These are phyloP conservation scores for Eruca vesicaria DNA, from an alignment of 441 rosid genomes.

Conservation along the genomic window DNA sequence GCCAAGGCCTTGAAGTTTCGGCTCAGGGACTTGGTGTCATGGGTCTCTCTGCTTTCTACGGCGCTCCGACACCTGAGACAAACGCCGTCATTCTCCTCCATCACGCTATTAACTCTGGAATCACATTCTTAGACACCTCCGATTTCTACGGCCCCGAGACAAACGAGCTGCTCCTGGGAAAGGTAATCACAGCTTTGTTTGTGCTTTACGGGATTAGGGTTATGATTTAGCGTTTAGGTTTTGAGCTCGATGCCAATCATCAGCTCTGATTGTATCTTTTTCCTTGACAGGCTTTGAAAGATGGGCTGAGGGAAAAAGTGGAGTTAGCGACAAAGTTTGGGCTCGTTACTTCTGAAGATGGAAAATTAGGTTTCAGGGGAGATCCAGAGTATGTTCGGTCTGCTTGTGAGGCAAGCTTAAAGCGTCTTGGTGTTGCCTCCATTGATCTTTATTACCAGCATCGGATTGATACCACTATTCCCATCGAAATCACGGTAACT, in stretches of 20 bases:
- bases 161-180: conserved; percentile 57
- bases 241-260: not conserved
- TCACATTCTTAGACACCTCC: conserved; percentile 68
- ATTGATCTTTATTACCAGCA: conserved; percentile 66
- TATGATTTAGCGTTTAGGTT: not conserved
- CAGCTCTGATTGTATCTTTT: not conserved
- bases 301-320: conserved; percentile 41
- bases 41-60: conserved; percentile 56
- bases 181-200: conserved; percentile 24
- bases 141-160: conserved; percentile 58
- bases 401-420: conserved; percentile 56
- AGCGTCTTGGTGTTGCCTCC: conserved; percentile 41
- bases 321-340: conserved; percentile 62
- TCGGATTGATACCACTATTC: conserved; percentile 45
- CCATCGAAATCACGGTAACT: conserved; percentile 44
- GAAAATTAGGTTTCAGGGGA: conserved; percentile 17
- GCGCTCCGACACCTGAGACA: conserved; percentile 48
- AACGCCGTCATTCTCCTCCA: conserved; percentile 49
- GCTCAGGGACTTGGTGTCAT: conserved; percentile 70
- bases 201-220: too few species aligned
- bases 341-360: conserved; percentile 15
- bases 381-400: conserved; percentile 49
- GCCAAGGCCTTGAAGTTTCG: conserved; percentile 64
- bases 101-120: conserved; percentile 48
- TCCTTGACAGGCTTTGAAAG: conserved; percentile 42